Conservation (phyloP, 331 rosid species). For the Quercus lobata region DNA sequence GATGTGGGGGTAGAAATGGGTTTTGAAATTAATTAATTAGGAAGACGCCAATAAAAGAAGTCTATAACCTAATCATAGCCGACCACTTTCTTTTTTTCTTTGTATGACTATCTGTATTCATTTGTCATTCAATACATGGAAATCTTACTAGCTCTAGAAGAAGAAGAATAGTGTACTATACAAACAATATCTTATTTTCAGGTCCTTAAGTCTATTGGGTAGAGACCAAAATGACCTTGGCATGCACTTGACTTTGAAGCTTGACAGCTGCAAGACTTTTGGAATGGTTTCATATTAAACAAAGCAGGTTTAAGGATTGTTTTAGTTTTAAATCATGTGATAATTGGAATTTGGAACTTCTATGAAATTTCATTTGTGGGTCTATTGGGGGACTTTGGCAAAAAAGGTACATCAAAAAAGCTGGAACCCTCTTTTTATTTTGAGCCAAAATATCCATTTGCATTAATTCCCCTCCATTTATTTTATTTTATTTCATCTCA, state of each 20-base stretch:
- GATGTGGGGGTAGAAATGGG: slow-evolving; percentile 13
- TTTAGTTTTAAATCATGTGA: slow-evolving; percentile 11
- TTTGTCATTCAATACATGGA: background rate
- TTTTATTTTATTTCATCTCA: too few relatives aligned
- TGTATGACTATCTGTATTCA: slow-evolving; percentile 5
- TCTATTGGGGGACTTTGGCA: slow-evolving; percentile 2
- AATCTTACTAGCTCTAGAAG: background rate
- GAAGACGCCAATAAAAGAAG: slow-evolving; percentile 8
- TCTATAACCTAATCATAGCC: slow-evolving; percentile 22
- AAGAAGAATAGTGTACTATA: background rate
- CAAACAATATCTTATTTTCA: background rate
- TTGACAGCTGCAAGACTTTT: slow-evolving; percentile 4
- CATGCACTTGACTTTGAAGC: slow-evolving; percentile 36
- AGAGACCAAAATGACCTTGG: background rate
- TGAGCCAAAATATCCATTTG: background rate
- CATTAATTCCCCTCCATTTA: background rate
- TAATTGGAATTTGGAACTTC: slow-evolving; percentile 23
- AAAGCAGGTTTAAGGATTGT: background rate
- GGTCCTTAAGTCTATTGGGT: background rate
- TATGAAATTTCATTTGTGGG: slow-evolving; percentile 19
- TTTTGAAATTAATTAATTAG: background rate
- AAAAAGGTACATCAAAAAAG: too few relatives aligned
- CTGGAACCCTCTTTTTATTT: background rate
- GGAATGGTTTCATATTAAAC: slow-evolving; percentile 27
- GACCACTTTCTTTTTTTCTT: background rate